phyloP scores from a whole-genome alignment of 768 basidiomycete genomes.

The Podaxis pistillaris region DNA sequence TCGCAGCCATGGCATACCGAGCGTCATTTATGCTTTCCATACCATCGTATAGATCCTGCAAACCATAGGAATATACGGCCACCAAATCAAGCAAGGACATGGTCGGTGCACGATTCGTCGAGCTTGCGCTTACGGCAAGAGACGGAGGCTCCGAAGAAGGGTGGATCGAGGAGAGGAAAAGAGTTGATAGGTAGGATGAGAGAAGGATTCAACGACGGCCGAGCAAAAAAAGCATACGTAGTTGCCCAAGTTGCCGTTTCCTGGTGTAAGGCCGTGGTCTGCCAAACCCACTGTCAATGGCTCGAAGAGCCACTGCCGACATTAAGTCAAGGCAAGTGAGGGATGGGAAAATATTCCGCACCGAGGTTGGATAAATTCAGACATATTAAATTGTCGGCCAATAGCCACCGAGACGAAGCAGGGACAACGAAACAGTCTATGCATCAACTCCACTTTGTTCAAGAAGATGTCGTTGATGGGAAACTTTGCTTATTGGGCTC shows the following conservation, averaged over 20 bases:
- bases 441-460: not conserved
- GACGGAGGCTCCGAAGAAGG: not conserved
- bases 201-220: not conserved
- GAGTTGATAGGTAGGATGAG: not conserved
- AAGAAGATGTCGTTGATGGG: not conserved
- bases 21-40: not conserved
- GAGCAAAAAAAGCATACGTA: not conserved
- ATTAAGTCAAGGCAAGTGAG: not conserved
- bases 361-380: conserved; percentile 1
- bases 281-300: not conserved
- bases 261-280: not conserved
- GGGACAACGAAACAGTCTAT: not conserved
- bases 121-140: not conserved
- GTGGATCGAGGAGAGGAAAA: not conserved
- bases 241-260: not conserved
- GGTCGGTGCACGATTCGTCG: not conserved
- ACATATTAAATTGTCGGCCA: not conserved
- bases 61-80: not conserved
- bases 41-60: not conserved
- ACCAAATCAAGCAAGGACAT: not conserved
- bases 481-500: not conserved
- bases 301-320: not conserved
- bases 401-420: not conserved
- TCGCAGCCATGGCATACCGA: conserved; percentile 3
- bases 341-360: conserved; percentile 3